phyloP scores from a whole-genome alignment of 176 grass and related monocot genomes.

The Musa acuminata region DNA sequence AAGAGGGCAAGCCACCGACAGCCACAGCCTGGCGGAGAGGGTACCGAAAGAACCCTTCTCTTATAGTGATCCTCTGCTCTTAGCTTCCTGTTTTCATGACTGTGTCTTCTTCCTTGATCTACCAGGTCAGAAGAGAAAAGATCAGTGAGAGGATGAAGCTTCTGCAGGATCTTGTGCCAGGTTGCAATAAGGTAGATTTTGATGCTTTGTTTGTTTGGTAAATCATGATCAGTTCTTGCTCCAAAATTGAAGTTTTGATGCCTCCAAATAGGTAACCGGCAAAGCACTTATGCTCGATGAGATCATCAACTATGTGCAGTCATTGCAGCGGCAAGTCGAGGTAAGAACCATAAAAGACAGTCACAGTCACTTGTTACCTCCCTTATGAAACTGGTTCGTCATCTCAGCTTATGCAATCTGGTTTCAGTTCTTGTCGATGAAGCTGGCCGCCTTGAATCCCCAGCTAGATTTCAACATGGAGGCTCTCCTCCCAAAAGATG shows the following conservation, averaged over 20 bases:
- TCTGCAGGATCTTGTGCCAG: constrained; percentile 68
- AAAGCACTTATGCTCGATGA: constrained; percentile 76
- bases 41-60: constrained; percentile 5
- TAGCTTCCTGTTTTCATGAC: background rate
- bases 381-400: background rate
- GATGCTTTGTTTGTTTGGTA: too few species aligned
- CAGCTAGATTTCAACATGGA: constrained; percentile 21
- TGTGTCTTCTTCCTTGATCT: background rate
- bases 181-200: constrained; percentile 62
- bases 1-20: constrained; percentile 91
- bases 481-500: constrained; percentile 7
- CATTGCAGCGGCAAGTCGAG: constrained; percentile 73
- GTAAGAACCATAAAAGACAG: constrained; percentile 4
- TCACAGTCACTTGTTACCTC: background rate
- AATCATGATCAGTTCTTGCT: background rate
- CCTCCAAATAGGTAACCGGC: constrained; percentile 39
- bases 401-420: background rate
- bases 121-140: constrained; percentile 79
- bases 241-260: background rate
- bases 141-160: constrained; percentile 92
- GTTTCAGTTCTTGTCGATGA: constrained; percentile 62
- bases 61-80: too few species aligned
- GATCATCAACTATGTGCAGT: constrained; percentile 78
- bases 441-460: constrained; percentile 49
- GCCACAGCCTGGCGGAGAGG: constrained; percentile 94